Evolutionary conservation across 176 grass and related monocot species (phyloP), one percentile per base, ranked within the genome.

Genomic region (Luzula sylvatica): DNA sequence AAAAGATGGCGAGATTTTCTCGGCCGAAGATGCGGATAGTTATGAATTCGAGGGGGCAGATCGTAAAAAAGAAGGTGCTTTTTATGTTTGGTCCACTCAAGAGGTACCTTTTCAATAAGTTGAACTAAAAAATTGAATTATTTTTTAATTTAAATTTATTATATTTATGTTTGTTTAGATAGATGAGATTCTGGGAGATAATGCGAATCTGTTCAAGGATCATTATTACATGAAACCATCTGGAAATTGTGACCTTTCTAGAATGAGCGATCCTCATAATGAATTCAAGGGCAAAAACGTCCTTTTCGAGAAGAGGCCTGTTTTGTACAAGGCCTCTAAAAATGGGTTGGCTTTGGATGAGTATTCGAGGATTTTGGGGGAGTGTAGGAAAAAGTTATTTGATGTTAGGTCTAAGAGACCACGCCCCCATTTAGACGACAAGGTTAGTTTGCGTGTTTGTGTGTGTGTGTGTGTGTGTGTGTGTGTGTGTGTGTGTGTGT

Each of bases 11-110:
- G 83, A 85, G 75, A 88, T 95, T 32, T 88, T 70, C 73, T 95
- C 89, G 19, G 89, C 89, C 7, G 89, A 95, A 82, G 89, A 95
- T 88, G 89, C 89, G 60, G 89, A 95, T 58, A 95, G 89, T 82
- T 71, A 80, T 53, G 89, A 88, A 65, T 72, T 81, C 70, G 76
- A 82, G 26, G 74, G 77, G 43, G 62, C 69, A 72, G 20, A 72
- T 64, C 72, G 73, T 50, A 95, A 88, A 74, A 88, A 79, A 39
- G 83, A 95, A 76, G 89, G 89, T 1, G 74, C 89, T 19, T 95
- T 95, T 65, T 95, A 95, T 76, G 74, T 85, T 40, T 88, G 89
- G 30, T 7, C 30, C 9, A 9, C 30, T 35, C 30, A 35, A 35
- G 30, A 35, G 30, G 30, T 35, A 35, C 9, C 7, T 35, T 35